A percentile compares a stretch with the other conserved stretches of the same genome.
Evolutionary conservation across 805 yeast genomes (phyloP).

Genomic region (Trichomonascus vanleenenianus): DNA sequence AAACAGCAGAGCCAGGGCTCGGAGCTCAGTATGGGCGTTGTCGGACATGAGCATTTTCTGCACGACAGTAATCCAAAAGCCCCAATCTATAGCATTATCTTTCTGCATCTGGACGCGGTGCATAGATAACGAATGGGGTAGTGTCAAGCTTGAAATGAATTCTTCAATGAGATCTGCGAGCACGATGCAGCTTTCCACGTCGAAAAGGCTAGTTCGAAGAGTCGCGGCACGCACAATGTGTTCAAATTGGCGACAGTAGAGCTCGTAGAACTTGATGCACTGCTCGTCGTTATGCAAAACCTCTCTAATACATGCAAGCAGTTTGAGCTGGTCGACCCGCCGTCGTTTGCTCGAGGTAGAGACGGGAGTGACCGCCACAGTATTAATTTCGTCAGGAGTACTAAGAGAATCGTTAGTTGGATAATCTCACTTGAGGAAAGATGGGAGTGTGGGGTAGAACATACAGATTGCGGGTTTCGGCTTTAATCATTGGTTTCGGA

Average conservation of each 20-base stretch:
- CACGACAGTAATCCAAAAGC: conserved; percentile 62
- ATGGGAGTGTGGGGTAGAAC: too few relatives aligned
- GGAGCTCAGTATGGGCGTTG: conserved; percentile 53
- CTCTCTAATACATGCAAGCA: conserved; percentile 30
- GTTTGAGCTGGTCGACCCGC: conserved; percentile 28
- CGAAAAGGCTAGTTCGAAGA: conserved; percentile 25
- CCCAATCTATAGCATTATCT: conserved; percentile 49
- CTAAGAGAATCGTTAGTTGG: too few relatives aligned
- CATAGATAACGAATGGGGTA: conserved; percentile 22
- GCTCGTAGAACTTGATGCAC: conserved; percentile 25
- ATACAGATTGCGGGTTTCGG: background rate
- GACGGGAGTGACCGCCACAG: conserved; percentile 18
- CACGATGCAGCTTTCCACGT: conserved; percentile 31
- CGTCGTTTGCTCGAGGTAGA: conserved; percentile 17
- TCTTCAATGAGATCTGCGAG: conserved; percentile 36
- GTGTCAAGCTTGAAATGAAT: conserved; percentile 27
- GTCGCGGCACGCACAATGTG: conserved; percentile 31
- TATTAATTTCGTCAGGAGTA: conserved; percentile 5
- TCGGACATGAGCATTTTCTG: conserved; percentile 54
- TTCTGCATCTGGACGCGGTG: conserved; percentile 20
- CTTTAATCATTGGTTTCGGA: background rate
- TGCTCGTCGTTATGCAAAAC: conserved; percentile 30
- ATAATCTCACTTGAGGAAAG: too few relatives aligned
- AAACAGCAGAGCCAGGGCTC: conserved; percentile 58
- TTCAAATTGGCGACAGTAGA: conserved; percentile 30